Evolutionary conservation across 1,284 basidiomycete genomes (phyloP).

Genomic region (Ceratobasidium sp.): DNA sequence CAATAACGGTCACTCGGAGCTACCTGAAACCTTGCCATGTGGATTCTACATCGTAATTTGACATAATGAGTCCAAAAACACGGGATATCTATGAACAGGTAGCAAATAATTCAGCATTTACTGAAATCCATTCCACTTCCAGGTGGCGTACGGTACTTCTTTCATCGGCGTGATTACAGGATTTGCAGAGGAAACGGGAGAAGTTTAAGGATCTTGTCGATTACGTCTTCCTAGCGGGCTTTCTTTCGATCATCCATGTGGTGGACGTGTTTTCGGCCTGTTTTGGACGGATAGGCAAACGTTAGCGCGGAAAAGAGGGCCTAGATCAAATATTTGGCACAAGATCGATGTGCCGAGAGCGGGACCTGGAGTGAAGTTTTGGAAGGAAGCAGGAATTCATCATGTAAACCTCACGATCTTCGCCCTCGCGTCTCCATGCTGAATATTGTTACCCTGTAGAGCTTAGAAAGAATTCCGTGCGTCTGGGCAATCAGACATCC

Average conservation of each 20-base stretch:
- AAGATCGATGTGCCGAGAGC: conserved; percentile 97
- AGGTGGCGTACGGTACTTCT: too few relatives aligned
- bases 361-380: conserved; percentile 90
- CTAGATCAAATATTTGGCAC: conserved; percentile 97
- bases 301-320: conserved; percentile 86
- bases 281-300: conserved; percentile 69
- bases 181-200: conserved; percentile 88
- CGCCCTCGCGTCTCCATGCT: conserved; percentile 49
- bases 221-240: background rate
- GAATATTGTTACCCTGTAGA: conserved; percentile 61
- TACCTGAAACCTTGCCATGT: too few relatives aligned
- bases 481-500: conserved; percentile 98
- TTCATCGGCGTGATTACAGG: conserved; percentile 80
- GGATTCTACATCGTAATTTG: too few relatives aligned
- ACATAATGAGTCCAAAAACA: too few relatives aligned
- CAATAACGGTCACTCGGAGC: too few relatives aligned
- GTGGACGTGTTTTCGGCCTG: too few relatives aligned
- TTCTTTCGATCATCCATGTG: background rate
- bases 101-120: too few relatives aligned
- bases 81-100: too few relatives aligned
- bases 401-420: conserved; percentile 63
- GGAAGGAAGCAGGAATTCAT: conserved; percentile 91
- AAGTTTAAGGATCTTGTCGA: conserved; percentile 94
- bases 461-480: conserved; percentile 92
- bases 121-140: conserved; percentile 93